Conservation (phyloP, 148 eudicot species). For the Tetragonia tetragonoides region DNA sequence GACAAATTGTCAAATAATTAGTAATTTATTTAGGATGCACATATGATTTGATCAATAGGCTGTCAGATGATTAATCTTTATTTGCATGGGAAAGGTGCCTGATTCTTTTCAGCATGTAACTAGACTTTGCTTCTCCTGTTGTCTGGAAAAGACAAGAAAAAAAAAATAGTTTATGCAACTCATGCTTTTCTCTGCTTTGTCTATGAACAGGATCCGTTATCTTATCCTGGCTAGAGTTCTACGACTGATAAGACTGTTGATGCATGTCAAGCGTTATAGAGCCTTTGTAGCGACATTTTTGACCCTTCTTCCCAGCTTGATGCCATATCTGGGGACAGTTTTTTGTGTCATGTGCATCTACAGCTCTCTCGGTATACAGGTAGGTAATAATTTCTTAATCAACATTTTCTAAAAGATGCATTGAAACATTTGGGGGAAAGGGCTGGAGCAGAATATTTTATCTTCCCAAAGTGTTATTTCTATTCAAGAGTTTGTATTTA, state of each 20-base stretch:
- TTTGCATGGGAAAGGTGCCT: neutral
- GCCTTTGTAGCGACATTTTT: conserved; percentile 94
- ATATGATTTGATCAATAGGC: no score
- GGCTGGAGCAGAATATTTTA: neutral
- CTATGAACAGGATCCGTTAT: conserved; percentile 84
- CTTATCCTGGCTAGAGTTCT: conserved; percentile 94
- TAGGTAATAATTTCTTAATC: conserved; percentile 21
- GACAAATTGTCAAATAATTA: no score
- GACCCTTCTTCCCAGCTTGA: conserved; percentile 91
- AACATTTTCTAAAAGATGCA: neutral
- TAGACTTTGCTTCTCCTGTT: neutral
- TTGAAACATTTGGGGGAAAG: neutral
- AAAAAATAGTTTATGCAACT: neutral
- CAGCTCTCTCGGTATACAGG: conserved; percentile 95
- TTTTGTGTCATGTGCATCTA: conserved; percentile 91
- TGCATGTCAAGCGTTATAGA: conserved; percentile 78
- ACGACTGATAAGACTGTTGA: conserved; percentile 76
- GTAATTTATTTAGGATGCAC: no score
- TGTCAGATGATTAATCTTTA: neutral
- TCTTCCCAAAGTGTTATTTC: neutral
- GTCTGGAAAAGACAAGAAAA: neutral
- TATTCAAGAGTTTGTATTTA: neutral
- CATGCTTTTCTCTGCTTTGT: conserved; percentile 3
- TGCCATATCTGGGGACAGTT: conserved; percentile 94
- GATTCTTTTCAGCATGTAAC: neutral